A percentile compares a stretch with the other conserved stretches of the same genome.
These are phyloP conservation scores for Cladorrhinum sp. DNA, from an alignment of 2,329 filamentous ascomycete species.

Conservation along the genomic window DNA sequence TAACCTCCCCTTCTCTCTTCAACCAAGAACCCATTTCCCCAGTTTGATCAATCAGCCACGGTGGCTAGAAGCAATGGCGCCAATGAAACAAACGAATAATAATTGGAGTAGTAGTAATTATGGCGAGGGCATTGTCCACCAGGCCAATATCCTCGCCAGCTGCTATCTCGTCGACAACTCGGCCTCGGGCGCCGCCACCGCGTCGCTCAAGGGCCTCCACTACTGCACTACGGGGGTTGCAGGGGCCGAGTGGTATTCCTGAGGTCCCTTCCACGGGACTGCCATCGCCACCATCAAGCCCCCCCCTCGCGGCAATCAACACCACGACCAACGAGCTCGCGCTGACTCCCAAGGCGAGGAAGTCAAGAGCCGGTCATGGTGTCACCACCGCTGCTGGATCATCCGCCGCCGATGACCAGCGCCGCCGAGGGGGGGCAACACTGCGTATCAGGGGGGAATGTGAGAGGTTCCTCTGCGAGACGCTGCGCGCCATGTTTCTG, in stretches of 20 bases:
- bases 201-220: constrained; percentile 78
- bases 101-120: constrained; percentile 76
- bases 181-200: constrained; percentile 42
- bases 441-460: constrained; percentile 97
- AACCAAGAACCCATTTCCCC: background rate
- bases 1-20: background rate
- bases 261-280: constrained; percentile 82
- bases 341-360: constrained; percentile 56
- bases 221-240: constrained; percentile 84
- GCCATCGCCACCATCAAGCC: constrained; percentile 81
- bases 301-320: constrained; percentile 73
- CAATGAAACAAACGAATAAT: constrained; percentile 68
- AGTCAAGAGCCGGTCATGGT: constrained; percentile 32
- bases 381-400: background rate
- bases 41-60: constrained; percentile 22
- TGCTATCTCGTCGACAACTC: constrained; percentile 75
- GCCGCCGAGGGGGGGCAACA: constrained; percentile 84
- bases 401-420: constrained; percentile 33
- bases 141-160: constrained; percentile 79
- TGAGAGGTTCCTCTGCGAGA: constrained; percentile 99
- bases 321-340: constrained; percentile 66
- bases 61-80: constrained; percentile 50
- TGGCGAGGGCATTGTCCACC: constrained; percentile 62
- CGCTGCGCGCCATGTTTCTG: constrained; percentile 88
- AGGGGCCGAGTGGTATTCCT: constrained; percentile 93